Evolutionary conservation across 1,284 basidiomycete species (phyloP).

Genomic region (Tilletia indica): DNA sequence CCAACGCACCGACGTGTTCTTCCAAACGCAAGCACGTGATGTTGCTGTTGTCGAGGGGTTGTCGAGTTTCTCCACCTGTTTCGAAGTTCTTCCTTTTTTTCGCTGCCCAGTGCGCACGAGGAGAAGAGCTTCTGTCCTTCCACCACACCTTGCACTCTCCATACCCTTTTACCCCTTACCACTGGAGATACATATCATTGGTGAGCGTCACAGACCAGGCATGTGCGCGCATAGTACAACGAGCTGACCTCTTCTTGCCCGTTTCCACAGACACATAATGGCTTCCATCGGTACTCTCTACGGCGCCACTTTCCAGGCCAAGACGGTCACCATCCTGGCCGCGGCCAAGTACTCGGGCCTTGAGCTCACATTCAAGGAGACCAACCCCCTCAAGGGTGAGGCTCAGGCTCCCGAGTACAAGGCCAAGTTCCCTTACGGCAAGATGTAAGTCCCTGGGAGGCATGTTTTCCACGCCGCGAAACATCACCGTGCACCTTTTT

Average conservation of each 20-base stretch:
- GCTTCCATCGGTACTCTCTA: conserved; percentile 52
- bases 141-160: background rate
- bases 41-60: background rate
- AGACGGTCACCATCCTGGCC: conserved; percentile 41
- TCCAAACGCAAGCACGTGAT: background rate
- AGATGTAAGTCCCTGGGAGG: conserved; percentile 17
- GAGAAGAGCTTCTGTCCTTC: background rate
- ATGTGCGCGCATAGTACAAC: background rate
- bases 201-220: no score
- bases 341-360: conserved; percentile 53
- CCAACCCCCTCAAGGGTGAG: conserved; percentile 34
- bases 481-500: background rate
- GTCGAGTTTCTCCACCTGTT: background rate
- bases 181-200: background rate
- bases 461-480: background rate
- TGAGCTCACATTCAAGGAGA: conserved; percentile 46
- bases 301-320: conserved; percentile 37
- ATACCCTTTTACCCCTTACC: background rate
- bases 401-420: conserved; percentile 49
- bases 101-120: background rate
- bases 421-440: conserved; percentile 42
- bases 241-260: conserved; percentile 22
- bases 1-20: no score
- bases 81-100: background rate
- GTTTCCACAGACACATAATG: conserved; percentile 27